A percentile compares a stretch with the other conserved stretches of the same genome.
Conservation (phyloP, 176 grass and related monocot genomes). For the Saccharum spontaneum region DNA sequence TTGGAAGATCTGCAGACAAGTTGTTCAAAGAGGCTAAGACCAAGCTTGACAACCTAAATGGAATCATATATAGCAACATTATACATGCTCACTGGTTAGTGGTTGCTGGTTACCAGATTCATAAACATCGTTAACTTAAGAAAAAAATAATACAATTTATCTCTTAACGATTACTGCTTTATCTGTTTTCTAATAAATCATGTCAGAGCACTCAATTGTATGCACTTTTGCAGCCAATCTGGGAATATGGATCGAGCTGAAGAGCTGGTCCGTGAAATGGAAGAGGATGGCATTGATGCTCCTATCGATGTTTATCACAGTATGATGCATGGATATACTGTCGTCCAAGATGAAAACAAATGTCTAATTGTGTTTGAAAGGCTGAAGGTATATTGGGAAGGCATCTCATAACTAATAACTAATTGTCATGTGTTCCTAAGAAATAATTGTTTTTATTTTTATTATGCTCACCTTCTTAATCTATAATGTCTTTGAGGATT, state of each 20-base stretch:
- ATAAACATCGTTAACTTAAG: neutral
- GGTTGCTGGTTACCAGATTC: slow-evolving; percentile 26
- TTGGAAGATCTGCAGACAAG: slow-evolving; percentile 89
- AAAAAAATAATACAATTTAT: neutral
- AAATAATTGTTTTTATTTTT: neutral
- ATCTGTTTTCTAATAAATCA: neutral
- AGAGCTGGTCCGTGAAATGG: slow-evolving; percentile 86
- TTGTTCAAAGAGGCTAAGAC: slow-evolving; percentile 84
- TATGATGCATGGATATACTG: slow-evolving; percentile 99
- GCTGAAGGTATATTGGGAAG: slow-evolving; percentile 61
- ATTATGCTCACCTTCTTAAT: neutral
- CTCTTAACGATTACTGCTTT: neutral
- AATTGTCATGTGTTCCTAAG: neutral
- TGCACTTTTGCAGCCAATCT: slow-evolving; percentile 68
- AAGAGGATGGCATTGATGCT: slow-evolving; percentile 91
- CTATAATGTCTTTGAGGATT: neutral
- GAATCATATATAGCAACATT: slow-evolving; percentile 96
- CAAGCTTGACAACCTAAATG: slow-evolving; percentile 59
- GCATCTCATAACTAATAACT: neutral
- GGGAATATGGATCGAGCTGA: slow-evolving; percentile 86
- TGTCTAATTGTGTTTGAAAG: slow-evolving; percentile 88
- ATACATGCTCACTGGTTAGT: slow-evolving; percentile 98
- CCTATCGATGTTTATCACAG: slow-evolving; percentile 89
- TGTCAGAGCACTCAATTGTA: slow-evolving; percentile 19
- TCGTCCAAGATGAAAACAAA: slow-evolving; percentile 77